phyloP scores from a whole-genome alignment of 2,329 filamentous ascomycete species.

The Claviceps quebecensis region DNA sequence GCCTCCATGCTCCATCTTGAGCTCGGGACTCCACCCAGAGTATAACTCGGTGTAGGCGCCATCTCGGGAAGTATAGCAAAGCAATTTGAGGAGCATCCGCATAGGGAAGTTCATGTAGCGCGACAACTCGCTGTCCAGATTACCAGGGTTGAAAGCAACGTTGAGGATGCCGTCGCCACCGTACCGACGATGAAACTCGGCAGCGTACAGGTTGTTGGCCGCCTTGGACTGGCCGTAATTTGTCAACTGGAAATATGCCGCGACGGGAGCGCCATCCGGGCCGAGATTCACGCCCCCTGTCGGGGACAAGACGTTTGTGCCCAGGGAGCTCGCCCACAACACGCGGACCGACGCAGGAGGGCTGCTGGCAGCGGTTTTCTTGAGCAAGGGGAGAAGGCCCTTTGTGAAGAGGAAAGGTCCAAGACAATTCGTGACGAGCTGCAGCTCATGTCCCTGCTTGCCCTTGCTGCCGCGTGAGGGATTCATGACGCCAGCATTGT shows the following conservation, averaged over 20 bases:
- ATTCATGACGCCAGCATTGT: conserved; percentile 32
- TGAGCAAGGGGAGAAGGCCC: conserved; percentile 2
- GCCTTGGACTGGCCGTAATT: conserved; percentile 16
- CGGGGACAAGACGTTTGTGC: neutral
- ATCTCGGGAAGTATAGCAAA: conserved; percentile 16
- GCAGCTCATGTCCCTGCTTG: conserved; percentile 27
- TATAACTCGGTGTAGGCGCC: conserved; percentile 36
- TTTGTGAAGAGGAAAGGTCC: conserved; percentile 5
- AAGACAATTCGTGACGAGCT: conserved; percentile 8
- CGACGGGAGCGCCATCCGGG: neutral
- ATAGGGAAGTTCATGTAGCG: conserved; percentile 13
- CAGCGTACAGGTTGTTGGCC: conserved; percentile 18
- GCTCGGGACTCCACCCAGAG: conserved; percentile 28
- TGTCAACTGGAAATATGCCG: neutral
- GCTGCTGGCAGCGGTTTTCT: conserved; percentile 1
- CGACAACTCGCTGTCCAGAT: conserved; percentile 23
- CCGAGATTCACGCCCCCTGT: conserved; percentile 11
- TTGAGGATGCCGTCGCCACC: conserved; percentile 16
- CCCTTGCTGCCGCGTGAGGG: conserved; percentile 26
- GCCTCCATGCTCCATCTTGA: conserved; percentile 18
- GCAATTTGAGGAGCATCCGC: conserved; percentile 7
- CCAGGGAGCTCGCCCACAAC: conserved; percentile 3
- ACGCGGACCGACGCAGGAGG: conserved; percentile 4
- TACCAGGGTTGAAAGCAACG: conserved; percentile 25
- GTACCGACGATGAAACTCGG: conserved; percentile 17